phyloP scores from a whole-genome alignment of 768 basidiomycete species.

The Trametes villosa region DNA sequence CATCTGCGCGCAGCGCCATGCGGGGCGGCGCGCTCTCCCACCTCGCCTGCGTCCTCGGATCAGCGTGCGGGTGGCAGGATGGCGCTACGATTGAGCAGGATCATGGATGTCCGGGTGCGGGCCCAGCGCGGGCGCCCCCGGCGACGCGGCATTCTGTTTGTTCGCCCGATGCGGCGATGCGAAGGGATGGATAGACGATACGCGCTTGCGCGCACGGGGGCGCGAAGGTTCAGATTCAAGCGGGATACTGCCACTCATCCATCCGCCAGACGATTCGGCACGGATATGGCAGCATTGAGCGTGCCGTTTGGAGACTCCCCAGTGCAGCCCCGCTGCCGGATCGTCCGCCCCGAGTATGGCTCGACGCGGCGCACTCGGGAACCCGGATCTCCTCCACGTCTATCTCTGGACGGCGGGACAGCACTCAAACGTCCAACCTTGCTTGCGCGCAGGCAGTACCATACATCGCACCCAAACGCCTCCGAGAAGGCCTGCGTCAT shows the following conservation, averaged over 20 bases:
- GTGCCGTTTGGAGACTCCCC: slow-evolving; percentile 24
- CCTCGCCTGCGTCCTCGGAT: background rate
- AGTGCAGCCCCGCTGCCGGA: slow-evolving; percentile 7
- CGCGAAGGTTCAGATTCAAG: background rate
- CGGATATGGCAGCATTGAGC: slow-evolving; percentile 27
- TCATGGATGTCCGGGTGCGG: background rate
- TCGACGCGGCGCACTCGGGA: slow-evolving; percentile 1
- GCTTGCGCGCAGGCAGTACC: background rate
- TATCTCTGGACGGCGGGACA: slow-evolving; percentile 8
- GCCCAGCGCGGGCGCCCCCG: too few species aligned
- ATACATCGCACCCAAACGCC: background rate
- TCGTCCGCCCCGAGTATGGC: slow-evolving; percentile 20
- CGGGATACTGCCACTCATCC: background rate
- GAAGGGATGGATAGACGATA: too few species aligned
- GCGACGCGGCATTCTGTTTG: slow-evolving; percentile 1
- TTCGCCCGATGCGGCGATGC: slow-evolving; percentile 1
- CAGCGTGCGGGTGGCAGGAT: background rate
- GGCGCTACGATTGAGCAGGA: background rate
- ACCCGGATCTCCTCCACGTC: slow-evolving; percentile 14
- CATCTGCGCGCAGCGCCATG: slow-evolving; percentile 19
- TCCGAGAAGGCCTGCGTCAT: background rate
- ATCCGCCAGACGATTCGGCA: slow-evolving; percentile 3
- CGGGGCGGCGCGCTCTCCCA: background rate
- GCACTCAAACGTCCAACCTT: slow-evolving; percentile 6
- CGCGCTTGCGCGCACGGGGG: background rate